phyloP scores from a whole-genome alignment of 495 filamentous ascomycete genomes.

The Penicillium dipodomyicola region DNA sequence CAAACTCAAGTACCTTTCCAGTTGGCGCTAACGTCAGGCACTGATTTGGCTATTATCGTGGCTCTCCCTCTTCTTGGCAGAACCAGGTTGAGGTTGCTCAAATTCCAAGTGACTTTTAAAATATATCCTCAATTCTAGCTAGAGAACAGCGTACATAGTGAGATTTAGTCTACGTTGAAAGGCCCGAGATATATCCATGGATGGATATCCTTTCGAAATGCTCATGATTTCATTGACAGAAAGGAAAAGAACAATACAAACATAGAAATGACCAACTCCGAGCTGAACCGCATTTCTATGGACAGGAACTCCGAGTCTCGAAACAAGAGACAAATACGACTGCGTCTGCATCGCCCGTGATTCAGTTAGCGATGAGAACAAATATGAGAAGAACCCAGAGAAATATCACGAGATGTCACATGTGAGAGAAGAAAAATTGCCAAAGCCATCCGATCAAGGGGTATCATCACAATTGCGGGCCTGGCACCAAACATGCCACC shows the following conservation, averaged over 20 bases:
- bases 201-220: not conserved
- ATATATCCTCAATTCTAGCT: not conserved
- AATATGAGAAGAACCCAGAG: slow-evolving; percentile 11
- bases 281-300: slow-evolving; percentile 15
- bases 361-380: slow-evolving; percentile 37
- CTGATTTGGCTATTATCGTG: slow-evolving; percentile 1
- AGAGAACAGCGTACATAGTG: too few species aligned
- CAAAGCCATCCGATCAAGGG: slow-evolving; percentile 13
- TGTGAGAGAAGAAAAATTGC: slow-evolving; percentile 13
- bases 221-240: slow-evolving; percentile 5
- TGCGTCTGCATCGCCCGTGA: slow-evolving; percentile 32
- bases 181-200: not conserved
- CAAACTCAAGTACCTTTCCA: not conserved
- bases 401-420: slow-evolving; percentile 14
- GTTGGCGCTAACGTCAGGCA: slow-evolving; percentile 22
- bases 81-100: too few species aligned
- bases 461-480: slow-evolving; percentile 9
- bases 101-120: too few species aligned
- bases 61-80: not conserved
- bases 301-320: slow-evolving; percentile 18
- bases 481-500: slow-evolving; percentile 1
- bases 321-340: slow-evolving; percentile 17
- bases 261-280: slow-evolving; percentile 15
- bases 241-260: not conserved
- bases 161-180: too few species aligned